Conservation (phyloP, 2,329 filamentous ascomycete species). For the Monosporascus sp. region DNA sequence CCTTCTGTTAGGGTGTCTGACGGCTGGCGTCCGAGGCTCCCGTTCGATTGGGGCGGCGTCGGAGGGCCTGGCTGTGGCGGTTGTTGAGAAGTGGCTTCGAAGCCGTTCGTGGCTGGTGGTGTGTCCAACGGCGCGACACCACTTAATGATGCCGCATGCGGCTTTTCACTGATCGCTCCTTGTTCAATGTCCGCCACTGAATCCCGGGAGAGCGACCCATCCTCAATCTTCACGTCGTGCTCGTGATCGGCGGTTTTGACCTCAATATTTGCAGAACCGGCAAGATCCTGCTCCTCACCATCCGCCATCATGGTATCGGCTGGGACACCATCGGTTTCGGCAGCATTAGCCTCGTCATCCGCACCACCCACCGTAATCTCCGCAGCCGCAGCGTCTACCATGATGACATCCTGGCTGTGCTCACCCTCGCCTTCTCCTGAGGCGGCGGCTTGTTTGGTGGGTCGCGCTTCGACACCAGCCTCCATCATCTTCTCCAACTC, state of each 20-base stretch:
- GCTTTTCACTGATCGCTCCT: slow-evolving; percentile 18
- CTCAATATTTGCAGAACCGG: slow-evolving; percentile 37
- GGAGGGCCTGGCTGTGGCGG: slow-evolving; percentile 44
- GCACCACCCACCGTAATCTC: slow-evolving; percentile 41
- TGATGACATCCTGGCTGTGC: slow-evolving; percentile 42
- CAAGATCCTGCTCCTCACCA: slow-evolving; percentile 31
- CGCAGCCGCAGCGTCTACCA: slow-evolving; percentile 43
- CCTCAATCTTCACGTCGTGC: slow-evolving; percentile 22
- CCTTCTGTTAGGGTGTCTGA: slow-evolving; percentile 58
- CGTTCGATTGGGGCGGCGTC: slow-evolving; percentile 63
- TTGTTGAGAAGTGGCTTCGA: slow-evolving; percentile 26
- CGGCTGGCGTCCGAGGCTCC: slow-evolving; percentile 45
- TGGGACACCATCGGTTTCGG: slow-evolving; percentile 28
- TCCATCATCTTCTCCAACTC: slow-evolving; percentile 72
- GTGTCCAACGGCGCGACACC: slow-evolving; percentile 33
- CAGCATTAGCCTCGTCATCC: slow-evolving; percentile 21
- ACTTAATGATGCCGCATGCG: slow-evolving; percentile 21
- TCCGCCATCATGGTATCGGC: slow-evolving; percentile 33
- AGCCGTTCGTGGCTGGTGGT: slow-evolving; percentile 45
- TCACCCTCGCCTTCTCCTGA: slow-evolving; percentile 33
- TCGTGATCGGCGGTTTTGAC: slow-evolving; percentile 39
- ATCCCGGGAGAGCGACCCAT: slow-evolving; percentile 23
- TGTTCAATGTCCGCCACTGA: slow-evolving; percentile 23
- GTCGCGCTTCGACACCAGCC: slow-evolving; percentile 55
- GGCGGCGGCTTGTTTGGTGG: slow-evolving; percentile 32